Evolutionary conservation across 441 rosid species (phyloP), one percentile per base, ranked within the genome.

Genomic region (Syzygium syzygioides): DNA sequence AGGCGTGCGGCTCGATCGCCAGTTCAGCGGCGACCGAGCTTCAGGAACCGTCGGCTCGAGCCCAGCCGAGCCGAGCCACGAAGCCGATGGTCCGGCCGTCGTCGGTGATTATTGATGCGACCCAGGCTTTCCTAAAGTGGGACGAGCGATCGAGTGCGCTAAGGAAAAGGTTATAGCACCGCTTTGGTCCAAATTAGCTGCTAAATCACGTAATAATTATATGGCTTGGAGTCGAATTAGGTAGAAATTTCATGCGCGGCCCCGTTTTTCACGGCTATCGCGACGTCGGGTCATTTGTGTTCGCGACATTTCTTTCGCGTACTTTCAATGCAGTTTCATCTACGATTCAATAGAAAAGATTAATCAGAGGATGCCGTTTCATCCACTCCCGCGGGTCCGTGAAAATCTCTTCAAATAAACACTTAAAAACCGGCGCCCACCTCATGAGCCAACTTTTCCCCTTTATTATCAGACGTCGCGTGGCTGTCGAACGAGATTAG

Each of bases 291-390:
- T 10, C 28, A 37, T 34, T 37, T 20, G 4, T 4, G 12, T 37
- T 34, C 5, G 3, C 15, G 4, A 10, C 6, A 3, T 20, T 34
- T 5, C 48, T 37, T 3, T 37, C 8, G 0, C 6, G 9, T 11
- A 12, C 17, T 2, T 15, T 1, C 48, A 2, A 30, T 64, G 6
- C 9, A 4, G 1, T 17, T 30, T 15, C 37, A 17, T 17, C 12
- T 5, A 3, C 19, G 2, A 5, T 19, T 45, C 48, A 1, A 45
- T 45, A 45, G 2, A 45, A 45, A 45, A 7, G 48, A 45, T 45
- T 7, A 45, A 2, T 45, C 7, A 45, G 12, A 8, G 41, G 19
- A 64, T 8, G 23, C 30, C 68, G 34, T 62, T n/a, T n/a, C 30
- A 6, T 62, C 23, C 17, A 1, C 57, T 55, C 30, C 28, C 4